phyloP scores from a whole-genome alignment of 2,329 filamentous ascomycete species.

The Xylaria hypoxylon region DNA sequence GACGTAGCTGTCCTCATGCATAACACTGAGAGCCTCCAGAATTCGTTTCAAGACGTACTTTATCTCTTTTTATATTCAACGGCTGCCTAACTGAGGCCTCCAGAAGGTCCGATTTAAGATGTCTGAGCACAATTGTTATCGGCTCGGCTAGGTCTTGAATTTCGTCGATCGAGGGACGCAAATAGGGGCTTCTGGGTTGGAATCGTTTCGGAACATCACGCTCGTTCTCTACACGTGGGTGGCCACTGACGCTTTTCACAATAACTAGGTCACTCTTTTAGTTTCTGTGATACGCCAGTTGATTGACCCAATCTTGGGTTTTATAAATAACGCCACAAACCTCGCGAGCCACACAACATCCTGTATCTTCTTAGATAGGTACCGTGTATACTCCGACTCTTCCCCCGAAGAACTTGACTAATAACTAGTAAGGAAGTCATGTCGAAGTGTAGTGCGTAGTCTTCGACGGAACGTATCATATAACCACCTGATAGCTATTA shows the following conservation, averaged over 20 bases:
- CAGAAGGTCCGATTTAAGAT: neutral
- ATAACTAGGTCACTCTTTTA: neutral
- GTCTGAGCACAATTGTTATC: neutral
- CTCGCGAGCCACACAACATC: slow-evolving; percentile 14
- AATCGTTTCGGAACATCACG: slow-evolving; percentile 8
- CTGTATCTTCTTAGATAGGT: slow-evolving; percentile 9
- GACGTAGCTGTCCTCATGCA: slow-evolving; percentile 3
- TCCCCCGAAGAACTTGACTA: slow-evolving; percentile 9
- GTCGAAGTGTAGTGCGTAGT: neutral
- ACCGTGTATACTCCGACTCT: slow-evolving; percentile 13
- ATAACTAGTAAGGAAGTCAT: neutral
- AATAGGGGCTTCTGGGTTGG: slow-evolving; percentile 2
- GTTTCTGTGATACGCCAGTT: neutral
- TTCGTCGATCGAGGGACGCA: slow-evolving; percentile 6
- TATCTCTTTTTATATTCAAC: neutral
- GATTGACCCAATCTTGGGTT: neutral
- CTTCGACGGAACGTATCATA: no score
- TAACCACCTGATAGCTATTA: no score
- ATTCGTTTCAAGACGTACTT: neutral
- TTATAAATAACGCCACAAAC: neutral
- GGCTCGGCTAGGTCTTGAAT: slow-evolving; percentile 16
- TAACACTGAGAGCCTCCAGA: slow-evolving; percentile 2
- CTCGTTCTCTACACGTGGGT: slow-evolving; percentile 12
- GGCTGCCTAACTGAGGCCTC: neutral
- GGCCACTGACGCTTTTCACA: slow-evolving; percentile 6